phyloP scores from a whole-genome alignment of 139 green algal species.

The Picochlorum sp. region DNA sequence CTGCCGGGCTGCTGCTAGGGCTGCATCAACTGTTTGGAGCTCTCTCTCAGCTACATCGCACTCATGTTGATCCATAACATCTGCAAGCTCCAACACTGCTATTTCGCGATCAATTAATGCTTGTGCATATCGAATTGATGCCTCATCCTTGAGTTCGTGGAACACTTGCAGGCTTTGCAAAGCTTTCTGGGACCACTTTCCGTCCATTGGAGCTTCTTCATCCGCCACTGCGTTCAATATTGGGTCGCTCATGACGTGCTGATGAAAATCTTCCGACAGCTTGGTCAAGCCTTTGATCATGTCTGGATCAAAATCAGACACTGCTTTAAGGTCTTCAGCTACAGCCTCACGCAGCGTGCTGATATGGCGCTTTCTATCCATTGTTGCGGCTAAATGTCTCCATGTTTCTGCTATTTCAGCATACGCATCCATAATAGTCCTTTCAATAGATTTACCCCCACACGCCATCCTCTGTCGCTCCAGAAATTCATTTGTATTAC shows the following conservation, averaged over 20 bases:
- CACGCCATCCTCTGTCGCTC: conserved; percentile 24
- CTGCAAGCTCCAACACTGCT: conserved; percentile 48
- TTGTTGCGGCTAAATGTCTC: conserved; percentile 43
- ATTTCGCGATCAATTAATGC: conserved; percentile 62
- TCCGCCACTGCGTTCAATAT: conserved; percentile 10
- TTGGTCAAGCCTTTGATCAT: conserved; percentile 21
- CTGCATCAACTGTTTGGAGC: conserved; percentile 12
- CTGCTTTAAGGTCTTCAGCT: conserved; percentile 23
- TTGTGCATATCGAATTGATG: conserved; percentile 41
- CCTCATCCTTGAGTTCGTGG: conserved; percentile 27
- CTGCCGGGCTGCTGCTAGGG: conserved; percentile 12
- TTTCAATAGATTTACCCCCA: conserved; percentile 23
- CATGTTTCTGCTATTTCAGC: conserved; percentile 52
- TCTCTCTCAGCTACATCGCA: conserved; percentile 32
- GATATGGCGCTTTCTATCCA: conserved; percentile 27
- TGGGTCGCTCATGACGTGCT: conserved; percentile 37
- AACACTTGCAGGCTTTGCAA: conserved; percentile 27
- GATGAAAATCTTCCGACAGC: conserved; percentile 48
- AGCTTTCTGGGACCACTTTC: conserved; percentile 16
- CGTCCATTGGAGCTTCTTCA: not conserved
- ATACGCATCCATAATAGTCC: conserved; percentile 43
- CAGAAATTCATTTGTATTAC: conserved; percentile 24
- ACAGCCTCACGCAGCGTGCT: conserved; percentile 18
- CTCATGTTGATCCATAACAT: conserved; percentile 59
- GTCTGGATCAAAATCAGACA: conserved; percentile 24